These are phyloP conservation scores for Hypoxylon rubiginosum DNA, from an alignment of 2,329 filamentous ascomycete species.

Conservation along the genomic window DNA sequence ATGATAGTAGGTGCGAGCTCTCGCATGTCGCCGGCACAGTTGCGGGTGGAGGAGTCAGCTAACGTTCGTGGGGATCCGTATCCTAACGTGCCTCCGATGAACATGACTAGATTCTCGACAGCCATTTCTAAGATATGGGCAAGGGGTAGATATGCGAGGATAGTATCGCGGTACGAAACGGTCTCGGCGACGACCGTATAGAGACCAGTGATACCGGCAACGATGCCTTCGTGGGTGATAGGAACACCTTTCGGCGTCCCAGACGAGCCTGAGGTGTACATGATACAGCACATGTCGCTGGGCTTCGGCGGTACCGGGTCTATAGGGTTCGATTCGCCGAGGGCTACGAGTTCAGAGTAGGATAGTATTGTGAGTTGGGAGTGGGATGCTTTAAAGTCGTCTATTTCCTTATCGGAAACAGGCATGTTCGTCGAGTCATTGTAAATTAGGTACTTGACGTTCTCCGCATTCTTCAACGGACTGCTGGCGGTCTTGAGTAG, in stretches of 20 bases:
- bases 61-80: constrained; percentile 93
- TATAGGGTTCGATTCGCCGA: constrained; percentile 76
- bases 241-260: constrained; percentile 91
- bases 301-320: constrained; percentile 79
- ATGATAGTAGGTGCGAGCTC: constrained; percentile 91
- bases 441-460: constrained; percentile 72
- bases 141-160: constrained; percentile 92
- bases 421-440: constrained; percentile 67
- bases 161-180: constrained; percentile 80
- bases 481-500: constrained; percentile 73
- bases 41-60: constrained; percentile 85
- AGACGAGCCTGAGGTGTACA: constrained; percentile 91
- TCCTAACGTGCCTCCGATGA: constrained; percentile 90
- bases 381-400: constrained; percentile 69
- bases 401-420: constrained; percentile 66
- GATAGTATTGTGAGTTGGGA: constrained; percentile 67
- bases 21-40: constrained; percentile 93
- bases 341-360: constrained; percentile 66
- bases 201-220: constrained; percentile 87
- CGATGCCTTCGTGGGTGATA: constrained; percentile 82
- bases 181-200: constrained; percentile 81
- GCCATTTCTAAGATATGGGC: constrained; percentile 98
- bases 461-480: constrained; percentile 68
- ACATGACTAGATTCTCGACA: constrained; percentile 91
- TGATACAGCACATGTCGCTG: constrained; percentile 85